phyloP scores from a whole-genome alignment of 2,329 filamentous ascomycete genomes.

The Colletotrichum chrysophilum region DNA sequence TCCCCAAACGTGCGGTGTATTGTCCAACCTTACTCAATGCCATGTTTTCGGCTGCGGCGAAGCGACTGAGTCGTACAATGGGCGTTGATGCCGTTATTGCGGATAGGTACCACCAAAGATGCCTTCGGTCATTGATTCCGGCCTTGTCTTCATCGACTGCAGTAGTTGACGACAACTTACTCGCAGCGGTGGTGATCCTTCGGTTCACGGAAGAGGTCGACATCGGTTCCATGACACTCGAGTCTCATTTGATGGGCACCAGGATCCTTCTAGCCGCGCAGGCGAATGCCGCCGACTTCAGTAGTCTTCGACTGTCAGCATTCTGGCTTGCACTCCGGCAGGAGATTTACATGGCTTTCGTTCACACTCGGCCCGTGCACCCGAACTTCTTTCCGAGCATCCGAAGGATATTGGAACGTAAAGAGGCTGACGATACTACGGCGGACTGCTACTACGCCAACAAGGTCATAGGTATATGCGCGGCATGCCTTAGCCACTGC shows the following conservation, averaged over 20 bases:
- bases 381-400: slow-evolving; percentile 27
- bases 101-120: slow-evolving; percentile 32
- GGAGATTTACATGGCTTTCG: slow-evolving; percentile 35
- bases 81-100: slow-evolving; percentile 27
- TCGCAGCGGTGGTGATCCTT: slow-evolving; percentile 33
- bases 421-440: background rate
- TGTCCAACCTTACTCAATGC: slow-evolving; percentile 33
- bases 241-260: slow-evolving; percentile 33
- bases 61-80: slow-evolving; percentile 25
- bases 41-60: slow-evolving; percentile 31
- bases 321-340: slow-evolving; percentile 33
- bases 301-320: slow-evolving; percentile 29
- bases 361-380: slow-evolving; percentile 31
- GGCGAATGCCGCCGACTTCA: slow-evolving; percentile 30
- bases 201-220: slow-evolving; percentile 33
- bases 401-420: slow-evolving; percentile 25
- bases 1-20: slow-evolving; percentile 29
- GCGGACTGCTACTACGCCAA: slow-evolving; percentile 29
- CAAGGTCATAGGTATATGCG: slow-evolving; percentile 30
- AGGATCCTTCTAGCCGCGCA: slow-evolving; percentile 33
- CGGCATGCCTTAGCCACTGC: slow-evolving; percentile 31
- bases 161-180: slow-evolving; percentile 32
- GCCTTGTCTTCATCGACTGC: slow-evolving; percentile 28
- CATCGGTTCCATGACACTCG: slow-evolving; percentile 11
- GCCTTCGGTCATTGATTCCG: slow-evolving; percentile 29